phyloP scores from a whole-genome alignment of 164 flowering plant genomes.

The Santalum album region DNA sequence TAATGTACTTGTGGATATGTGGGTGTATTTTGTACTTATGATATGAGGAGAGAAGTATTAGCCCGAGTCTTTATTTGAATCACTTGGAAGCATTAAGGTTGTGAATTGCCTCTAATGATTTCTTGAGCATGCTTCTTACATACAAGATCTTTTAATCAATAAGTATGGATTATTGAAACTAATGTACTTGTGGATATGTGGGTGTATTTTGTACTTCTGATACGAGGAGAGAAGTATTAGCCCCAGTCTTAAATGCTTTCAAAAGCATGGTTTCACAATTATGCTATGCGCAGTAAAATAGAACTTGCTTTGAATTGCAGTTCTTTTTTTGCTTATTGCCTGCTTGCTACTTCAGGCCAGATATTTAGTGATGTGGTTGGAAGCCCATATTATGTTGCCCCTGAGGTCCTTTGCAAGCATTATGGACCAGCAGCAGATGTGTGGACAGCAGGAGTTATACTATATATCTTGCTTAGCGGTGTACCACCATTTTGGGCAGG shows the following conservation, averaged over 20 bases:
- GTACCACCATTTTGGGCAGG: conserved; percentile 99
- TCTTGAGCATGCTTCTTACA: too few relatives aligned
- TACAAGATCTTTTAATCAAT: too few relatives aligned
- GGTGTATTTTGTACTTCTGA: too few relatives aligned
- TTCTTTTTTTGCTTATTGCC: conserved; percentile 1
- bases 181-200: too few relatives aligned
- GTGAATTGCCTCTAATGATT: not conserved
- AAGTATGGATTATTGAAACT: too few relatives aligned
- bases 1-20: too few relatives aligned
- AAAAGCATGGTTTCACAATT: not conserved
- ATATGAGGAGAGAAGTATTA: too few relatives aligned
- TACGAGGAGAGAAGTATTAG: too few relatives aligned
- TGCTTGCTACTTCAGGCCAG: conserved; percentile 51
- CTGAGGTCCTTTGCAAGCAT: conserved; percentile 92
- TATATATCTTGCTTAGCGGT: conserved; percentile 88
- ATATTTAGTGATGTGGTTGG: conserved; percentile 94
- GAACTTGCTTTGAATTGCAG: not conserved
- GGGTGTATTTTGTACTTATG: too few relatives aligned
- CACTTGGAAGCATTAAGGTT: not conserved
- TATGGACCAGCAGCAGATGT: conserved; percentile 97
- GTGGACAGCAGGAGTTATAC: conserved; percentile 96
- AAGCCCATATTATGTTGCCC: conserved; percentile 98
- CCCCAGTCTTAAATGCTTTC: too few relatives aligned
- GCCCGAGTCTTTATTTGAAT: too few relatives aligned
- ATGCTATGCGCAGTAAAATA: not conserved